Percentiles rank a stretch among this genome's conserved stretches.
phyloP scores from a whole-genome alignment of 73 alveolate species.

The Effrenium voratum region DNA sequence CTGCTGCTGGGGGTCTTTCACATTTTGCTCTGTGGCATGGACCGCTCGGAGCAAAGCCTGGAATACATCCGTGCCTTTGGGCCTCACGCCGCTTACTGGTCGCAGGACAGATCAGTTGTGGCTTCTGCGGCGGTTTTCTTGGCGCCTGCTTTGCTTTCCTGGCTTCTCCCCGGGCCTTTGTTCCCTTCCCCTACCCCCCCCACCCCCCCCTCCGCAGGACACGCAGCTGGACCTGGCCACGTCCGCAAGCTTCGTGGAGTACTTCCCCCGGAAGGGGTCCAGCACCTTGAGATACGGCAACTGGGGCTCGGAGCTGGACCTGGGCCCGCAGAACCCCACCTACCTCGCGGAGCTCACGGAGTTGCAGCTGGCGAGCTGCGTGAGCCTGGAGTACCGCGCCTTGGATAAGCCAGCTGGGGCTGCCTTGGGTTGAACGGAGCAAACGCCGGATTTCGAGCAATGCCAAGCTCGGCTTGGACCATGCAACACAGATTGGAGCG shows the following conservation, averaged over 20 bases:
- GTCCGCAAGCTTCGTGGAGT: conserved; percentile 12
- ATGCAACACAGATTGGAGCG: too few species aligned
- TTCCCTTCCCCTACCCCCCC: neutral
- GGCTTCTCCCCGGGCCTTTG: neutral
- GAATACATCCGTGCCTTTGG: conserved; percentile 49
- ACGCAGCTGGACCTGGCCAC: conserved; percentile 29
- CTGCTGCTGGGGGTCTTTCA: conserved; percentile 19
- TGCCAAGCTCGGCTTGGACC: too few species aligned
- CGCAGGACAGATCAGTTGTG: neutral
- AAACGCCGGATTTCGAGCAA: too few species aligned
- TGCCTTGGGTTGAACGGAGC: too few species aligned
- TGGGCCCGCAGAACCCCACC: conserved; percentile 62
- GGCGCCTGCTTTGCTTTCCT: neutral
- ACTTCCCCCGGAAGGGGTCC: too few species aligned
- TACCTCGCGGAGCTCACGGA: conserved; percentile 40
- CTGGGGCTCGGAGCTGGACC: neutral
- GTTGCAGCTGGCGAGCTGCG: conserved; percentile 18
- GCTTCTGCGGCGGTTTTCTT: neutral
- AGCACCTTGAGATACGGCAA: neutral
- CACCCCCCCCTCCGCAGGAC: too few species aligned
- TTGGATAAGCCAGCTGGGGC: too few species aligned
- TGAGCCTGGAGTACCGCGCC: conserved; percentile 50
- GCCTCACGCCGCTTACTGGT: conserved; percentile 29
- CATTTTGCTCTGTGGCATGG: conserved; percentile 53
- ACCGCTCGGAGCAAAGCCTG: neutral